phyloP scores from a whole-genome alignment of 257 asterid genomes.

The Lavandula angustifolia region DNA sequence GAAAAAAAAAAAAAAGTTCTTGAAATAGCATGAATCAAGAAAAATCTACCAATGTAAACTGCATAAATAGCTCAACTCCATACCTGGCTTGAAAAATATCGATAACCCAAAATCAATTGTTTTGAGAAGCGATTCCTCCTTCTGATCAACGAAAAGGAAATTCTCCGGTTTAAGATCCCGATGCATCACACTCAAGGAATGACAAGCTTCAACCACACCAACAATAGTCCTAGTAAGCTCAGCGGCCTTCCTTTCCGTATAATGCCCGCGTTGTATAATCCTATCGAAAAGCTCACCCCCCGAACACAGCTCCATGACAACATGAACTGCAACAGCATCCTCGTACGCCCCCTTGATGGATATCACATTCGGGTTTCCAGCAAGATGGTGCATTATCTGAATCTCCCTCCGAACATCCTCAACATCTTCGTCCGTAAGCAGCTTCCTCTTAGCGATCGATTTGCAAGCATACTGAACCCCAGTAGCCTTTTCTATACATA shows the following conservation, averaged over 20 bases:
- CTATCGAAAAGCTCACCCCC: conserved; percentile 97
- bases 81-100: conserved; percentile 93
- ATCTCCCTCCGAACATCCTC: conserved; percentile 97
- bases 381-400: conserved; percentile 97
- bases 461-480: conserved; percentile 86
- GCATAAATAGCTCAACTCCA: neutral
- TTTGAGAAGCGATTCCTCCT: conserved; percentile 89
- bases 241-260: conserved; percentile 91
- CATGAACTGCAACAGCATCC: conserved; percentile 87
- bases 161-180: conserved; percentile 98
- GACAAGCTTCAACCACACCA: conserved; percentile 96
- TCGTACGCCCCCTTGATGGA: conserved; percentile 92
- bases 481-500: conserved; percentile 68
- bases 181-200: conserved; percentile 94
- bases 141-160: conserved; percentile 78
- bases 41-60: neutral
- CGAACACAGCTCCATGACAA: conserved; percentile 88
- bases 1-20: neutral
- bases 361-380: conserved; percentile 87
- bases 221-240: conserved; percentile 93
- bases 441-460: conserved; percentile 91
- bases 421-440: conserved; percentile 80
- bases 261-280: conserved; percentile 90
- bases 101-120: conserved; percentile 94
- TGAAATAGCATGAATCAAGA: conserved; percentile 1